A percentile compares a stretch with the other conserved stretches of the same genome.
These are phyloP conservation scores for Cydonia oblonga DNA, from an alignment of 331 rosid species.

Conservation along the genomic window DNA sequence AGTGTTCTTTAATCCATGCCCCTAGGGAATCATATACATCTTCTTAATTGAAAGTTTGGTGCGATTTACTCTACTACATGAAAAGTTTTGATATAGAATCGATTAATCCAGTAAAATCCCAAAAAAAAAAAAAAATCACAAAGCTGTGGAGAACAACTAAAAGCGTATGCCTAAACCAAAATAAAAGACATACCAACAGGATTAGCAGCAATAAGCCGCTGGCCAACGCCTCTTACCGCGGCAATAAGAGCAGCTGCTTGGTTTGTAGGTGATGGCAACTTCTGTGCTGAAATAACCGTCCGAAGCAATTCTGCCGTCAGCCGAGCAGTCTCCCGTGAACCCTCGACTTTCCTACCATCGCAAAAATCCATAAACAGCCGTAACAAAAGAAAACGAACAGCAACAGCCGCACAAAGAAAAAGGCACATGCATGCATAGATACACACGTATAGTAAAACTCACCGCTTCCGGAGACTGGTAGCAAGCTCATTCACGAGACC, in stretches of 20 bases:
- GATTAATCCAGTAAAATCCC: not conserved
- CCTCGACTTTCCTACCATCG: not conserved
- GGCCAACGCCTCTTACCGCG: not conserved
- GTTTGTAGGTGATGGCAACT: not conserved
- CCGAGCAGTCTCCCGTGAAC: not conserved
- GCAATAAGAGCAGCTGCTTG: conserved; percentile 3
- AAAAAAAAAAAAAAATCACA: not conserved
- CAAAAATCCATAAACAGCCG: not conserved
- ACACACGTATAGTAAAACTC: not conserved
- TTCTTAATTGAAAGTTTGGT: not conserved
- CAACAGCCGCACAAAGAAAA: not conserved
- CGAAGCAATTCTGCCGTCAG: conserved; percentile 5
- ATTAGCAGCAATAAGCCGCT: conserved; percentile 2
- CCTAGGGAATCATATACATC: not conserved
- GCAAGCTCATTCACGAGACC: not conserved
- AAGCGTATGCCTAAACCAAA: not conserved
- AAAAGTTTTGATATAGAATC: not conserved
- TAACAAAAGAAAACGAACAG: not conserved
- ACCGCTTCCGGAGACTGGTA: conserved; percentile 2
- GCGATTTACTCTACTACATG: not conserved
- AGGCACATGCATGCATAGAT: not conserved
- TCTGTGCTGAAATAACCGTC: not conserved
- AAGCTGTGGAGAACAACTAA: not conserved
- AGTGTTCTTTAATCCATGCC: too few species aligned
- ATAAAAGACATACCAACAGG: conserved; percentile 1